A percentile compares a stretch with the other conserved stretches of the same genome.
Conservation (phyloP, 352 stramenopile species). For the Phytophthora pluvialis region DNA sequence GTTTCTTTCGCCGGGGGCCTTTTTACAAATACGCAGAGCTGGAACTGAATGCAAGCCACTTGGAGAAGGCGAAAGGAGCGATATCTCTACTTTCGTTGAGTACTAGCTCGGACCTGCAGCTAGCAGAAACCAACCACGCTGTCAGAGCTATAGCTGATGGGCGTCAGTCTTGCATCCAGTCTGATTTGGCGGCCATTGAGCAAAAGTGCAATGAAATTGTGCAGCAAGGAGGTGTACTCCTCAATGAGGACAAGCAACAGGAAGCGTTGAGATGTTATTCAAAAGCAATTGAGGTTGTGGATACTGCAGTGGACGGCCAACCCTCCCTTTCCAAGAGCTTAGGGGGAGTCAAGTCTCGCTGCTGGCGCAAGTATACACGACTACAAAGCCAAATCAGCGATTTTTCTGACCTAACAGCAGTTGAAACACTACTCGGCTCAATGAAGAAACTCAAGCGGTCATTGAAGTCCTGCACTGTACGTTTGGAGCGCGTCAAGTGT, state of each 20-base stretch:
- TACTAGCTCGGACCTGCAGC: not conserved
- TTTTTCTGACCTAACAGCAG: conserved; percentile 26
- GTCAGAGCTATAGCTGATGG: not conserved
- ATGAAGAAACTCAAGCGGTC: conserved; percentile 57
- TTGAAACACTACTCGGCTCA: conserved; percentile 43
- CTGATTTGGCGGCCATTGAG: conserved; percentile 41
- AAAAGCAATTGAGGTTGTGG: conserved; percentile 29
- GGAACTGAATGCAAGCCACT: conserved; percentile 53
- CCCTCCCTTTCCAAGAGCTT: conserved; percentile 16
- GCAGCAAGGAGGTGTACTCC: conserved; percentile 44
- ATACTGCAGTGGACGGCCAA: conserved; percentile 8
- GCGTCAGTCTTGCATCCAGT: conserved; percentile 20
- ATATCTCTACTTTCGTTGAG: conserved; percentile 45
- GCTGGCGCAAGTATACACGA: conserved; percentile 56
- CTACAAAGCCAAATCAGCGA: conserved; percentile 38
- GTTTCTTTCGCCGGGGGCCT: conserved; percentile 56
- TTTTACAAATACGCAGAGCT: conserved; percentile 75
- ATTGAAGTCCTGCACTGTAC: conserved; percentile 43
- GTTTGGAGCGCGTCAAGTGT: conserved; percentile 58
- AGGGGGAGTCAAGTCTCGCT: conserved; percentile 36
- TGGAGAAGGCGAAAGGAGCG: conserved; percentile 54
- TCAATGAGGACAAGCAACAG: conserved; percentile 28
- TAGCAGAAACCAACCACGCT: not conserved
- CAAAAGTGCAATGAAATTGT: conserved; percentile 58
- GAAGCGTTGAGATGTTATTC: conserved; percentile 34